Evolutionary conservation across 805 yeast genomes (phyloP).

Genomic region (Zygosaccharomyces rouxii): DNA sequence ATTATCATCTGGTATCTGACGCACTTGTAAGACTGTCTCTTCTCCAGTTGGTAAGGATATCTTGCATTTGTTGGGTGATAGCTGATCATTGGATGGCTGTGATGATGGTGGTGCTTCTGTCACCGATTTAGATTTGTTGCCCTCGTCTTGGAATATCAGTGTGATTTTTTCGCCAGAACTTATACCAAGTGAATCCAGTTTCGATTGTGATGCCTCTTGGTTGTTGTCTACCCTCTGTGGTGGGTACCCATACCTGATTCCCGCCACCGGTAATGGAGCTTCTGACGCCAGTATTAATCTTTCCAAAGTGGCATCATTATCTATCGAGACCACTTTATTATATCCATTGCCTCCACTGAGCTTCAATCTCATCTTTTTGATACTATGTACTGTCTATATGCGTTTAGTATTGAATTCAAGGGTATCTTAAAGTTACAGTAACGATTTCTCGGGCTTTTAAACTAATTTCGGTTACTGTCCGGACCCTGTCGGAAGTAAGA

Average conservation of each 20-base stretch:
- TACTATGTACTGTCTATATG: background rate
- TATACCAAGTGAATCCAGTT: constrained; percentile 43
- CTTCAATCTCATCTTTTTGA: constrained; percentile 38
- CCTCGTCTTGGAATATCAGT: constrained; percentile 4
- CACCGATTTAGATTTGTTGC: constrained; percentile 1
- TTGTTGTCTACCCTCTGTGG: constrained; percentile 43
- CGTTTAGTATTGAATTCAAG: background rate
- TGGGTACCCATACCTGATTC: constrained; percentile 56
- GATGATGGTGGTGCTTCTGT: constrained; percentile 1
- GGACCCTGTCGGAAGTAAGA: background rate
- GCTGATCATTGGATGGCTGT: background rate
- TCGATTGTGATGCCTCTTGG: constrained; percentile 12
- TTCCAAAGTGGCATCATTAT: constrained; percentile 35
- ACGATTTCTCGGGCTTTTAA: background rate
- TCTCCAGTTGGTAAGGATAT: constrained; percentile 15
- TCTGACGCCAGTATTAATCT: constrained; percentile 31
- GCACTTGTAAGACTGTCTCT: constrained; percentile 41
- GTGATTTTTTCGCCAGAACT: constrained; percentile 57
- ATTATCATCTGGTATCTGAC: constrained; percentile 70
- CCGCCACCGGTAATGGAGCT: constrained; percentile 4
- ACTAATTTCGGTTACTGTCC: background rate
- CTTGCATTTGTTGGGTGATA: constrained; percentile 8
- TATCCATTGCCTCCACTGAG: constrained; percentile 26
- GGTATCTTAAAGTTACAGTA: background rate
- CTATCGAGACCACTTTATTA: constrained; percentile 36